Percentiles rank a stretch among this genome's conserved stretches.
Evolutionary conservation across 805 yeast genomes (phyloP).

Genomic region (Starmerella vaccinii): DNA sequence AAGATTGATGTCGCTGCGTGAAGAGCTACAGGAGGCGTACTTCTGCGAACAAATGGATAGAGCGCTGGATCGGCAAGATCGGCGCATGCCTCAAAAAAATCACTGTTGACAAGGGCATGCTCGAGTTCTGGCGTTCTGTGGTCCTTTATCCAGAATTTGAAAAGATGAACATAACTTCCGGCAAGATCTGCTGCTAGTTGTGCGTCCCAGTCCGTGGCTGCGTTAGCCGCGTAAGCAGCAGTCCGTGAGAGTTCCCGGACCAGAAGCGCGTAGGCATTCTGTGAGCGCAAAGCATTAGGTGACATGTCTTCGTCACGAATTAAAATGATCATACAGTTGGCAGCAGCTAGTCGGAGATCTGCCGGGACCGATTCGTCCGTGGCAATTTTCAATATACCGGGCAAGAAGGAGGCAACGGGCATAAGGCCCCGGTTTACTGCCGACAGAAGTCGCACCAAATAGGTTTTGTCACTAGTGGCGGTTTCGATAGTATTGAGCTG

Average conservation of each 20-base stretch:
- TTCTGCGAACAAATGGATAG: neutral
- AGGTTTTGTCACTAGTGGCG: neutral
- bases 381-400: neutral
- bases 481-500: neutral
- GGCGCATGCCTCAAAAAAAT: neutral
- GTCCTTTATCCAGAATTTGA: neutral
- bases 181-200: neutral
- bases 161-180: neutral
- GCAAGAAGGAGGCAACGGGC: neutral
- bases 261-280: neutral
- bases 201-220: neutral
- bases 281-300: neutral
- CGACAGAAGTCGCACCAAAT: neutral
- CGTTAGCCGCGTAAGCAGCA: neutral
- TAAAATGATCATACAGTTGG: neutral
- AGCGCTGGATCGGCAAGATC: neutral
- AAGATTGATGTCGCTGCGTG: neutral
- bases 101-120: slow-evolving; percentile 1
- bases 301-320: neutral
- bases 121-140: slow-evolving; percentile 1
- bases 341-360: neutral
- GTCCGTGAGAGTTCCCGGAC: neutral
- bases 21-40: neutral
- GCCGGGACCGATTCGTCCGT: neutral
- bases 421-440: neutral